phyloP scores from a whole-genome alignment of 2,329 filamentous ascomycete species.

The Periconia sp. region DNA sequence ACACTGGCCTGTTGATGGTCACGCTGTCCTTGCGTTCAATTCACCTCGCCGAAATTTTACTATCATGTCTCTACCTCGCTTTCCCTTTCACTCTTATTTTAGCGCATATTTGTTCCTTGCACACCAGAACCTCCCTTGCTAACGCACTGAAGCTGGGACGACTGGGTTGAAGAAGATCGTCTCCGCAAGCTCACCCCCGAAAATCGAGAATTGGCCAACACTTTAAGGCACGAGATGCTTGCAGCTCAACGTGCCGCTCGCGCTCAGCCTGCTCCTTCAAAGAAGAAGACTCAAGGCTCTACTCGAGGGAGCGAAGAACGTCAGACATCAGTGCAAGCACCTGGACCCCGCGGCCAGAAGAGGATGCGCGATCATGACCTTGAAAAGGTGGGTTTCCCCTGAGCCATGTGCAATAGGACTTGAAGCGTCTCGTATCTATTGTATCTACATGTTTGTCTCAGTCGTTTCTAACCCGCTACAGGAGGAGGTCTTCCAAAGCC shows the following conservation, averaged over 20 bases:
- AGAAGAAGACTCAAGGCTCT: slow-evolving; percentile 66
- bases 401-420: too few relatives aligned
- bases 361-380: slow-evolving; percentile 81
- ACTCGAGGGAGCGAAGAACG: slow-evolving; percentile 80
- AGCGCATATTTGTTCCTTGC: too few relatives aligned
- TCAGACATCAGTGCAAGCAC: slow-evolving; percentile 62
- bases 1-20: too few relatives aligned
- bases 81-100: too few relatives aligned
- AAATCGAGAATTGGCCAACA: slow-evolving; percentile 85
- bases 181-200: slow-evolving; percentile 94
- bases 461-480: slow-evolving; percentile 47
- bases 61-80: too few relatives aligned
- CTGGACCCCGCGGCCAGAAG: slow-evolving; percentile 71
- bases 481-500: slow-evolving; percentile 86
- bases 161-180: slow-evolving; percentile 94
- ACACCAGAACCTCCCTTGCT: too few relatives aligned
- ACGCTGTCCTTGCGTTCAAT: too few relatives aligned
- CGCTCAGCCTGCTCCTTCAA: slow-evolving; percentile 52
- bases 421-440: not conserved
- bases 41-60: too few relatives aligned
- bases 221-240: slow-evolving; percentile 73
- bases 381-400: slow-evolving; percentile 68
- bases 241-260: slow-evolving; percentile 58
- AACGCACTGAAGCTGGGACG: slow-evolving; percentile 75
- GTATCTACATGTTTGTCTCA: not conserved